A percentile compares a stretch with the other conserved stretches of the same genome.
Evolutionary conservation across 2,329 filamentous ascomycete species (phyloP).

Genomic region (Pyricularia pennisetigena): DNA sequence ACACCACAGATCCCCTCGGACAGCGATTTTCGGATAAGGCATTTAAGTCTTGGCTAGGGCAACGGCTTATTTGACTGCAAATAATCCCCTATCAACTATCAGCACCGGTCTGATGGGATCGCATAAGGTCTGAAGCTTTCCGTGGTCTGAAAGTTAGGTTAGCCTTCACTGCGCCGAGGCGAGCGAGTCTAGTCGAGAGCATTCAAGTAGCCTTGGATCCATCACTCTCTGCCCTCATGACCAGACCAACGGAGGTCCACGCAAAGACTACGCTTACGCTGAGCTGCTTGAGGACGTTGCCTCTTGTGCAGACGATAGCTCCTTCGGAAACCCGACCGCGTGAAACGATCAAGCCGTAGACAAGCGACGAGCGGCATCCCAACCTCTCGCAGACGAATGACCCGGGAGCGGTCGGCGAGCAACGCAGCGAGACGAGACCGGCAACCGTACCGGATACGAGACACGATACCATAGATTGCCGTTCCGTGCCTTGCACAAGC

Average conservation of each 20-base stretch:
- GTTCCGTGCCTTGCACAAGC: background rate
- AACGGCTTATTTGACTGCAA: background rate
- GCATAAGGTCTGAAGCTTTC: background rate
- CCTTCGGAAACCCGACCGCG: background rate
- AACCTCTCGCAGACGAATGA: background rate
- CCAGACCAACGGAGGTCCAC: background rate
- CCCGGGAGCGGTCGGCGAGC: background rate
- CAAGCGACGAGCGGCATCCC: background rate
- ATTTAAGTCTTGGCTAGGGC: background rate
- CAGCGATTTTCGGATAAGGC: background rate
- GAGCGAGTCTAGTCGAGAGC: background rate
- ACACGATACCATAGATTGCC: background rate
- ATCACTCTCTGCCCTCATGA: background rate
- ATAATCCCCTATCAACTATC: background rate
- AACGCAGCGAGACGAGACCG: background rate
- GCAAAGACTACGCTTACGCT: conserved; percentile 9
- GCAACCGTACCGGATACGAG: background rate
- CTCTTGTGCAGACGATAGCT: background rate
- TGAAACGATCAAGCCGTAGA: background rate
- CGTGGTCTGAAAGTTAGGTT: conserved; percentile 1
- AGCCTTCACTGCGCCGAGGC: background rate
- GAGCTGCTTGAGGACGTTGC: conserved; percentile 9
- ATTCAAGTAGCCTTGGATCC: conserved; percentile 4
- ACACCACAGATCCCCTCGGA: background rate
- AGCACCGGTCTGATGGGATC: background rate